Evolutionary conservation across 352 stramenopile species (phyloP), one percentile per base, ranked within the genome.

Genomic region (Phytopythium boreale): DNA sequence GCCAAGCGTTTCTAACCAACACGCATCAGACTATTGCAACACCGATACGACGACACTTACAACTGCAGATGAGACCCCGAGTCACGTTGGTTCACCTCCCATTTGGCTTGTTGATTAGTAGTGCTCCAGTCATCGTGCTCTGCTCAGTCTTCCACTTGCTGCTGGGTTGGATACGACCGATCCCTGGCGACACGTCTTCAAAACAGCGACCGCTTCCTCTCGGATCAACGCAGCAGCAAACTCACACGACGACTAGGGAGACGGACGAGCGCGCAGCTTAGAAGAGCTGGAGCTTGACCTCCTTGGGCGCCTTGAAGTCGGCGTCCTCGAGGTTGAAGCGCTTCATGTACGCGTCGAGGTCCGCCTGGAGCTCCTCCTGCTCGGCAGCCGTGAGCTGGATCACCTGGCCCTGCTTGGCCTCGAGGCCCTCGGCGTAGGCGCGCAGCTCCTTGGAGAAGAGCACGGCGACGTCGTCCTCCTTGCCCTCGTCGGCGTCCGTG

Each of bases 311-410:
- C 84, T 88, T 91, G 66, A 95, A 87, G 62, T 88, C 78, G 53
- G 81, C 86, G 53, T 85, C 73, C 64, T 93, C 83, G 63, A 95
- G 71, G 67, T 80, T 82, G 71, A 91, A 90, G 63, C 84, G 84
- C 74, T 93, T 93, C 80, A 92, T 90, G 82, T 93, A 95, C 26
- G 86, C 82, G 63, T 95, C 84, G 31, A 95, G 67, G 63, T 92
- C 86, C 46, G 80, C 83, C 82, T 95, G 84, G 31, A 95, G 74
- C 66, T 92, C 84, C 69, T 76, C 87, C 70, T 95, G 87, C 68
- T 95, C 87, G 34, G 77, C 87, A 17, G 61, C 75, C 67, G 87
- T 72, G 62, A 95, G 80, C 80, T 85, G 75, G 62, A 95, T 69
- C 56, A 92, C 74, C 67, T 89, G 69, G 68, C 87, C 87, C 75